Conservation (phyloP, 1,139 yeast genomes). For the Diutina rugosa region DNA sequence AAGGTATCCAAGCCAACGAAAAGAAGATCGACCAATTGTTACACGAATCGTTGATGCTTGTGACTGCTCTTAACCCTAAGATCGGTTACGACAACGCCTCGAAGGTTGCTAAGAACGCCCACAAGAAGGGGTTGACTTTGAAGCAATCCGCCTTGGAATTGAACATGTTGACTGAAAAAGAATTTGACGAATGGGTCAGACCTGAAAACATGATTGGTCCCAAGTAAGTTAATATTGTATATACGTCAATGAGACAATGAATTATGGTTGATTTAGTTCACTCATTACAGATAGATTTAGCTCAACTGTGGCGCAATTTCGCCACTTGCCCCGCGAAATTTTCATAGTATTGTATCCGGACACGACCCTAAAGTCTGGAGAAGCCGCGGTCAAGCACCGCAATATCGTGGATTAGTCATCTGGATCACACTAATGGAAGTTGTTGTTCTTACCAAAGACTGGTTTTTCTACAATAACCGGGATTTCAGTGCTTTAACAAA, state of each 20-base stretch:
- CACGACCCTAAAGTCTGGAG: background rate
- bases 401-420: background rate
- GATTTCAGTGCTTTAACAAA: background rate
- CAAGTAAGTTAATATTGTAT: constrained; percentile 21
- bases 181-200: constrained; percentile 92
- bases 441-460: background rate
- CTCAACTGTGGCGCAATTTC: background rate
- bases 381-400: background rate
- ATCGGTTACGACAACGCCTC: constrained; percentile 97
- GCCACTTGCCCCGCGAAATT: background rate
- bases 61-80: constrained; percentile 96
- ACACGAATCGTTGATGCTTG: constrained; percentile 94
- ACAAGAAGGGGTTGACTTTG: constrained; percentile 91
- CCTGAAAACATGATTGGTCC: constrained; percentile 99
- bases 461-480: background rate
- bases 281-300: no score
- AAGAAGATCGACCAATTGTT: constrained; percentile 77
- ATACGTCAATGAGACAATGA: background rate
- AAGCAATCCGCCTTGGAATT: constrained; percentile 90
- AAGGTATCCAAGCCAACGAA: constrained; percentile 81
- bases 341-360: background rate
- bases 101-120: constrained; percentile 96
- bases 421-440: background rate
- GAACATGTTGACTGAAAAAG: constrained; percentile 67
- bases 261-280: background rate